Evolutionary conservation across 768 basidiomycete species (phyloP).

Genomic region (Auricularia heimuer): DNA sequence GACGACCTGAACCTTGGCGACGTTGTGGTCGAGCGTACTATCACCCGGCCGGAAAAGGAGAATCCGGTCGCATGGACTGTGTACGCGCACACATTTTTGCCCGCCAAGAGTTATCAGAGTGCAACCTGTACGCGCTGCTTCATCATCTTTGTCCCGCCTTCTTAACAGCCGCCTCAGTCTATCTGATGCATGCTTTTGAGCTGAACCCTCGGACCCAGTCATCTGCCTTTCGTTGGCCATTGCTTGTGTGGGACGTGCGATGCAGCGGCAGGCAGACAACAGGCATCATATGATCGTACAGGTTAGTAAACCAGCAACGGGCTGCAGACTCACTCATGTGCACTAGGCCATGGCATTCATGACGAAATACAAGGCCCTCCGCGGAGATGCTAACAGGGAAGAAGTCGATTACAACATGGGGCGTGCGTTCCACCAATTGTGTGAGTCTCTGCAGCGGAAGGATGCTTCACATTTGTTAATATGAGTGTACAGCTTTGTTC

Average conservation of each 20-base stretch:
- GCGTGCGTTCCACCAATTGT: constrained; percentile 85
- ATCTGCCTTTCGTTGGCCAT: constrained; percentile 76
- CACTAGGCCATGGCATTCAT: constrained; percentile 75
- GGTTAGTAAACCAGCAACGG: constrained; percentile 20
- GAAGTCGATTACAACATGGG: constrained; percentile 95
- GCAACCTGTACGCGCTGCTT: constrained; percentile 64
- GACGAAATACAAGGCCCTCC: constrained; percentile 63
- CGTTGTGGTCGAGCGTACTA: constrained; percentile 25
- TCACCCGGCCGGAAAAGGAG: constrained; percentile 34
- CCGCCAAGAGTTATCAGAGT: constrained; percentile 80
- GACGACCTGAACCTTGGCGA: constrained; percentile 31
- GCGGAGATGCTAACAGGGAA: constrained; percentile 35
- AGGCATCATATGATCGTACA: constrained; percentile 81
- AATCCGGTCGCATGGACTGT: constrained; percentile 62
- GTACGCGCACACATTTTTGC: constrained; percentile 79
- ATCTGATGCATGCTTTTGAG: constrained; percentile 82
- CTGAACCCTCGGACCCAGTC: constrained; percentile 77
- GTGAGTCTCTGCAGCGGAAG: constrained; percentile 29
- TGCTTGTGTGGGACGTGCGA: constrained; percentile 79
- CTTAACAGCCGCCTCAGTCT: constrained; percentile 41
- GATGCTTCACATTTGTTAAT: no score
- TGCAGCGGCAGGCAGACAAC: constrained; percentile 93
- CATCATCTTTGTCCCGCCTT: not conserved
- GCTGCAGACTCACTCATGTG: not conserved
- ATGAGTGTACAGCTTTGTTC: constrained; percentile 47